Evolutionary conservation across 2,329 filamentous ascomycete genomes (phyloP).

Genomic region (Arthrinium puccinioides): DNA sequence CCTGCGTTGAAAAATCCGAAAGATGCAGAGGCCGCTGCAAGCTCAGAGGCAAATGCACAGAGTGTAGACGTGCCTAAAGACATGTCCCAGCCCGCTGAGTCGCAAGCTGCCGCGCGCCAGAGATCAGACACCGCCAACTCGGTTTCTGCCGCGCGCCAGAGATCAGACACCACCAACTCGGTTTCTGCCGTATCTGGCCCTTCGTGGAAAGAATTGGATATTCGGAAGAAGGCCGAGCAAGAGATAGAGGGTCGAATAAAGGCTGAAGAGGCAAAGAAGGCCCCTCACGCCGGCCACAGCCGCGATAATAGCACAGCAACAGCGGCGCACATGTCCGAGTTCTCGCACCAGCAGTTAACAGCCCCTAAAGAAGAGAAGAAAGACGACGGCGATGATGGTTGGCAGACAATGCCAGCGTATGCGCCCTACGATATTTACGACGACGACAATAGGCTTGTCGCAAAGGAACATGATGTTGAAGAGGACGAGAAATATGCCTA

Average conservation of each 20-base stretch:
- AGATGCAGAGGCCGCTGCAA: slow-evolving; percentile 7
- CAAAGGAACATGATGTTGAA: slow-evolving; percentile 66
- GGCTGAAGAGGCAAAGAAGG: slow-evolving; percentile 11
- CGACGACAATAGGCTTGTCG: slow-evolving; percentile 82
- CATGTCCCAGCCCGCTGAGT: background rate
- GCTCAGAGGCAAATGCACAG: slow-evolving; percentile 1
- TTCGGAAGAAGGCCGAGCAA: slow-evolving; percentile 17
- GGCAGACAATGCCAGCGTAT: slow-evolving; percentile 93
- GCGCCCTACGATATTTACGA: slow-evolving; percentile 94
- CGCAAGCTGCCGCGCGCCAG: slow-evolving; percentile 9
- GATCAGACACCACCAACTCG: slow-evolving; percentile 8
- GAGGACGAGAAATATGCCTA: slow-evolving; percentile 65
- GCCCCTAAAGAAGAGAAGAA: slow-evolving; percentile 46
- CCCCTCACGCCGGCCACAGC: slow-evolving; percentile 20
- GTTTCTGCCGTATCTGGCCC: slow-evolving; percentile 21
- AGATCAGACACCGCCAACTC: slow-evolving; percentile 8
- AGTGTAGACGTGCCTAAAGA: slow-evolving; percentile 1
- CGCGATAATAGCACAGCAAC: slow-evolving; percentile 33
- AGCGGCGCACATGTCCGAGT: slow-evolving; percentile 58
- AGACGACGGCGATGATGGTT: slow-evolving; percentile 59
- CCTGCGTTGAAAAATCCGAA: too few relatives aligned
- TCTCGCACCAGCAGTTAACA: slow-evolving; percentile 78
- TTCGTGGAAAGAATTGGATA: slow-evolving; percentile 20
- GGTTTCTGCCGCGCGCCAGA: slow-evolving; percentile 14
- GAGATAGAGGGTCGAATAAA: too few relatives aligned